Conservation (phyloP, 805 yeast genomes). For the Candida oleophila region DNA sequence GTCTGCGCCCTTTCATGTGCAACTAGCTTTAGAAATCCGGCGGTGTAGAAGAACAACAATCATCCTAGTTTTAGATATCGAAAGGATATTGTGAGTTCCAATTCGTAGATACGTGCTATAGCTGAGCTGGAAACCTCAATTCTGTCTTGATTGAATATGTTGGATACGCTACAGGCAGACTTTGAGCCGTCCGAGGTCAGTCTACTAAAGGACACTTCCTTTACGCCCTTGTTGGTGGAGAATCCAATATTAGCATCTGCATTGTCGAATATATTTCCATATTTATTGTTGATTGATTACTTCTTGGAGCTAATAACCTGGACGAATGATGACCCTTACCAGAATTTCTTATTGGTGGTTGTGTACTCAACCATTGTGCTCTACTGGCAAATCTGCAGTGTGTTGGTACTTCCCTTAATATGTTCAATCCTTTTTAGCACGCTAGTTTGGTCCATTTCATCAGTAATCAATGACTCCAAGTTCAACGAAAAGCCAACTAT, state of each 20-base stretch:
- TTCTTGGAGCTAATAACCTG: slow-evolving; percentile 49
- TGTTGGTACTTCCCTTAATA: slow-evolving; percentile 39
- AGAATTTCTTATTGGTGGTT: slow-evolving; percentile 43
- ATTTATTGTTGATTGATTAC: slow-evolving; percentile 44
- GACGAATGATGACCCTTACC: slow-evolving; percentile 53
- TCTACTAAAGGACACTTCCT: slow-evolving; percentile 27
- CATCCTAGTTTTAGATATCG: background rate
- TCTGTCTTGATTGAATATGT: background rate
- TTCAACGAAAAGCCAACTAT: slow-evolving; percentile 49
- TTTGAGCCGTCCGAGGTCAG: slow-evolving; percentile 41
- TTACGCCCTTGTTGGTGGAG: slow-evolving; percentile 34
- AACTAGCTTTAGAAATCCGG: background rate
- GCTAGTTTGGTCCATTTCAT: slow-evolving; percentile 44
- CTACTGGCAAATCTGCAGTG: slow-evolving; percentile 42
- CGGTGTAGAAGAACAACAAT: background rate
- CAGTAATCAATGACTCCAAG: slow-evolving; percentile 41
- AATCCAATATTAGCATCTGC: slow-evolving; percentile 48
- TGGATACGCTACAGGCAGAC: slow-evolving; percentile 17
- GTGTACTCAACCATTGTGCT: slow-evolving; percentile 36
- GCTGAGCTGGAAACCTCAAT: too few species aligned
- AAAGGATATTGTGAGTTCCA: too few species aligned
- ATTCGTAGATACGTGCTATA: too few species aligned
- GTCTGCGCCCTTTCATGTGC: background rate
- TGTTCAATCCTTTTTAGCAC: slow-evolving; percentile 37
- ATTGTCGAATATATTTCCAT: slow-evolving; percentile 47